phyloP scores from a whole-genome alignment of 331 rosid species.

The Quercus lobata region DNA sequence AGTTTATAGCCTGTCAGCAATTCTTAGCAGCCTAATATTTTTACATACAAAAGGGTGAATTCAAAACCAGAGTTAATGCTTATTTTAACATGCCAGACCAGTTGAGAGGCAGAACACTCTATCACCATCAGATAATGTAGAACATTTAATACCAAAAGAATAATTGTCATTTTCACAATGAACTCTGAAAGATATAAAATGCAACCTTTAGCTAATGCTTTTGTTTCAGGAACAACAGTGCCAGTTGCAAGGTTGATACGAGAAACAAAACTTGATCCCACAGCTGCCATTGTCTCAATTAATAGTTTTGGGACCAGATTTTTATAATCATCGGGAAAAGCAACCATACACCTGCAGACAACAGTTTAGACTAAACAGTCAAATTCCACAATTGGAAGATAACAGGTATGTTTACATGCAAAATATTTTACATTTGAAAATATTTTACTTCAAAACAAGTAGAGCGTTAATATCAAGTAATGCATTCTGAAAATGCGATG shows the following conservation, averaged over 20 bases:
- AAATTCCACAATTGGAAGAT: not conserved
- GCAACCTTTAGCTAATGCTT: slow-evolving; percentile 87
- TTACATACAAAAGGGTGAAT: not conserved
- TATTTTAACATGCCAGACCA: not conserved
- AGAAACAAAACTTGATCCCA: slow-evolving; percentile 81
- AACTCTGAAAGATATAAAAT: slow-evolving; percentile 19
- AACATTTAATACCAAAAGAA: not conserved
- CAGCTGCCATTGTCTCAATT: slow-evolving; percentile 73
- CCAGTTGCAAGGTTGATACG: slow-evolving; percentile 80
- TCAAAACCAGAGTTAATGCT: not conserved
- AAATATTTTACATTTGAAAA: too few species aligned
- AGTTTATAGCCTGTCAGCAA: not conserved
- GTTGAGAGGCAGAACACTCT: not conserved
- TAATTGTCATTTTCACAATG: not conserved
- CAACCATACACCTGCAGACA: slow-evolving; percentile 77
- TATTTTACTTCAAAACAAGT: too few species aligned
- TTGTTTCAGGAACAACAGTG: slow-evolving; percentile 91
- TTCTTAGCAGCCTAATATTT: not conserved
- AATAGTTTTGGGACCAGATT: slow-evolving; percentile 81
- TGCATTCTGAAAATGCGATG: slow-evolving; percentile 1
- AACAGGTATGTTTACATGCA: not conserved
- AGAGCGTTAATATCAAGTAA: not conserved
- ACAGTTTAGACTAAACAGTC: slow-evolving; percentile 16
- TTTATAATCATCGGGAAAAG: slow-evolving; percentile 87
- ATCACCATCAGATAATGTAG: not conserved